These are phyloP conservation scores for Nemania sp. DNA, from an alignment of 2,329 filamentous ascomycete species.

Conservation along the genomic window DNA sequence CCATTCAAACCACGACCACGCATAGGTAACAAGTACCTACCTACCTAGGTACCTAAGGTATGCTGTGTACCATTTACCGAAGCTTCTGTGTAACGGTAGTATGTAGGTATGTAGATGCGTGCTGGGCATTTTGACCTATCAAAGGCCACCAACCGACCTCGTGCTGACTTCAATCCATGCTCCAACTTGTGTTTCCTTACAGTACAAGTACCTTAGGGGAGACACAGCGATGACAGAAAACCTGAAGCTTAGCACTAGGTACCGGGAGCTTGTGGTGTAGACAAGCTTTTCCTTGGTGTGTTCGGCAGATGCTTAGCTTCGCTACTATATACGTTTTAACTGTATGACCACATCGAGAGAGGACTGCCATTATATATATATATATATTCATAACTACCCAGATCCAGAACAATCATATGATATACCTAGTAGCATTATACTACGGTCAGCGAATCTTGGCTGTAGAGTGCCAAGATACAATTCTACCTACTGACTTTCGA, in stretches of 20 bases:
- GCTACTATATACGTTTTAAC: neutral
- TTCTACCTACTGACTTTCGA: too few species aligned
- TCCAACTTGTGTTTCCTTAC: neutral
- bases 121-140: slow-evolving; percentile 20
- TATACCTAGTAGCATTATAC: neutral
- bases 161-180: slow-evolving; percentile 17
- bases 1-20: too few species aligned
- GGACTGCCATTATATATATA: neutral
- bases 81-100: slow-evolving; percentile 10
- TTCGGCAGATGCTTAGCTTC: neutral
- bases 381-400: neutral
- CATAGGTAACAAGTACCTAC: too few species aligned
- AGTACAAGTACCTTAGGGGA: neutral
- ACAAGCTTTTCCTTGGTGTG: neutral
- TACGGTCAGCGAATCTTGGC: slow-evolving; percentile 3
- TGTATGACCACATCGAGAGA: neutral
- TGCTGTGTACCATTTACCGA: neutral
- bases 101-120: neutral
- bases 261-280: neutral
- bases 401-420: neutral
- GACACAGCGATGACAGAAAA: neutral
- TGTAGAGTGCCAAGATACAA: neutral
- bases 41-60: too few species aligned
- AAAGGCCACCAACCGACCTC: slow-evolving; percentile 25
- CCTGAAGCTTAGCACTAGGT: neutral